phyloP scores from a whole-genome alignment of 1,284 basidiomycete genomes.

The Phellopilus nigrolimitatus region DNA sequence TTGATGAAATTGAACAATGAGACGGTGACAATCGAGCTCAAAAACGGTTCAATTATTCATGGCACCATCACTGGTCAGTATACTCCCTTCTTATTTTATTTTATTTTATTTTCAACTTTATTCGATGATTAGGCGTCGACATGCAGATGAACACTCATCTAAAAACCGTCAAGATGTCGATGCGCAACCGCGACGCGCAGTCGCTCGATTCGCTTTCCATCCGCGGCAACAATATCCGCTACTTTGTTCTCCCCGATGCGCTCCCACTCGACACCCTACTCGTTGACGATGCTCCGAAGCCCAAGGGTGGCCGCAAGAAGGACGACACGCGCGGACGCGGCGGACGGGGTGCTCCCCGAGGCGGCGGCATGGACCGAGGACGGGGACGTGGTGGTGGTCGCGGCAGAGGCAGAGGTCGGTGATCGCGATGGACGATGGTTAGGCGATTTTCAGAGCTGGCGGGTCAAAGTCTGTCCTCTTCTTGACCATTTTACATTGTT shows the following conservation, averaged over 20 bases:
- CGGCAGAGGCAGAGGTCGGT: slow-evolving; percentile 36
- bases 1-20: slow-evolving; percentile 99
- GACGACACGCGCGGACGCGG: slow-evolving; percentile 60
- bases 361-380: slow-evolving; percentile 39
- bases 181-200: slow-evolving; percentile 79
- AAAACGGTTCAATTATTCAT: slow-evolving; percentile 94
- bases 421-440: neutral
- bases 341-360: slow-evolving; percentile 41
- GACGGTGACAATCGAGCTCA: slow-evolving; percentile 97
- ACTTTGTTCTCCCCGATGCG: slow-evolving; percentile 94
- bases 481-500: neutral
- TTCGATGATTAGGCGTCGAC: slow-evolving; percentile 66
- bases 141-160: slow-evolving; percentile 98
- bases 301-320: slow-evolving; percentile 80
- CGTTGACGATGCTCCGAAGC: slow-evolving; percentile 96
- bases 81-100: slow-evolving; percentile 5
- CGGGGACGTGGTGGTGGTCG: slow-evolving; percentile 45
- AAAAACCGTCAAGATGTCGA: slow-evolving; percentile 95
- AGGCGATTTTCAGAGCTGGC: neutral
- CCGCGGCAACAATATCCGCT: slow-evolving; percentile 90
- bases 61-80: slow-evolving; percentile 92
- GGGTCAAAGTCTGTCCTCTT: neutral
- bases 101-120: slow-evolving; percentile 7
- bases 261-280: slow-evolving; percentile 94
- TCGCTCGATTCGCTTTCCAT: slow-evolving; percentile 86